Base-by-base conservation (phyloP, 768 basidiomycete species). In the Phlebiopsis flavidoalba region DNA sequence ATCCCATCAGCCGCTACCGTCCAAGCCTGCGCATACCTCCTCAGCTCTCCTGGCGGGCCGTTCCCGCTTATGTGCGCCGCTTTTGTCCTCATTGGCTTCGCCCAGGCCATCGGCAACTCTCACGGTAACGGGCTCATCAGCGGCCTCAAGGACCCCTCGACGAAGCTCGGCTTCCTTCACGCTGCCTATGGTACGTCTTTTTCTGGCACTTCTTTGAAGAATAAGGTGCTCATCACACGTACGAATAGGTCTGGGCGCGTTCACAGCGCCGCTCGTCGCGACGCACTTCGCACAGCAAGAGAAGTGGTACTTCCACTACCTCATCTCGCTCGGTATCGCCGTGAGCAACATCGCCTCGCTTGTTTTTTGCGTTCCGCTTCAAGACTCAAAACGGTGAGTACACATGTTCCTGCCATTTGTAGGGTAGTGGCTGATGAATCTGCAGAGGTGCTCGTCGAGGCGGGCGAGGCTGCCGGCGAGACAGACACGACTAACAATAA, bases 101-200 rank as follows among this genome's bases (percentile, higher is more conserved):
- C 84, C 1, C 64, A 78, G 12, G 61, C 72, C n/a, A 61, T 71
- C 35, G 64, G 89, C 82, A 84, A 88, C 60, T 86, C 88, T 0
- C 88, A 89, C 74, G 80, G 86, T 1, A 88, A 88, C 65, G 87
- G 84, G 7, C 91, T 81, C 63, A 81, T 90, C 12, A 87, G 85
- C 3, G 77, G 74, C 49, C 73, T 88, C 11, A 78, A 78, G 60
- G 72, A 79, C n/a, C 78, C 84, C 45, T 69, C 83, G 0, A 69
- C 73, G 0, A 90, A 88, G 68, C 87, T 93, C 80, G 83, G 88
- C 8, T 45, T 91, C 33, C 66, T 89, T 10, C 85, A 88, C 64
- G 86, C 85, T 5, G 77, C 81, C 1, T 90, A 89, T 64, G 88
- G 87, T 81, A 55, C 12, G 64, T 64, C 35, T 21, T 14, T 7